Conservation (phyloP, 1,284 basidiomycete genomes). For the Malassezia pachydermatis region DNA sequence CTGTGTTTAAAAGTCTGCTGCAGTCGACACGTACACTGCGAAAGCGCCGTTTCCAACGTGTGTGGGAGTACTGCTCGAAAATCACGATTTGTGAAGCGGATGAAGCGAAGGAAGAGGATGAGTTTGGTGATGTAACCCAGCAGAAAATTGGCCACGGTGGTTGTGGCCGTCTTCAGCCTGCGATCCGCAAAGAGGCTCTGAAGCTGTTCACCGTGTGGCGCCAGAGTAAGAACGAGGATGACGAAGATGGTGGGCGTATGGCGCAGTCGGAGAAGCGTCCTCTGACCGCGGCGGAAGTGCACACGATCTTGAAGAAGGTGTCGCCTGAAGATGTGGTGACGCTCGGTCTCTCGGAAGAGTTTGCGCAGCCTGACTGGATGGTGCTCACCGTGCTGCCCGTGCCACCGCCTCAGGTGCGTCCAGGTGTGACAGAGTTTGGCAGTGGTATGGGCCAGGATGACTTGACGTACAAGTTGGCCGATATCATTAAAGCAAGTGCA, state of each 20-base stretch:
- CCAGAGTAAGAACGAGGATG: slow-evolving; percentile 73
- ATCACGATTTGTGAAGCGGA: slow-evolving; percentile 56
- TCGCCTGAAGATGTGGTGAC: slow-evolving; percentile 77
- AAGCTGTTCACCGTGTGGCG: slow-evolving; percentile 96
- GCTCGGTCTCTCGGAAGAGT: slow-evolving; percentile 86
- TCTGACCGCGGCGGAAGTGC: slow-evolving; percentile 77
- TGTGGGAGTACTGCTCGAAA: slow-evolving; percentile 47
- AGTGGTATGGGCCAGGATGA: slow-evolving; percentile 95
- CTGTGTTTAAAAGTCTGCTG: slow-evolving; percentile 38
- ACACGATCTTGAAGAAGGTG: slow-evolving; percentile 57
- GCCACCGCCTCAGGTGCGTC: slow-evolving; percentile 92
- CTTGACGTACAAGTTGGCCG: slow-evolving; percentile 93
- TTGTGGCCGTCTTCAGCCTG: slow-evolving; percentile 84
- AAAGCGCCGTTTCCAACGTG: slow-evolving; percentile 40
- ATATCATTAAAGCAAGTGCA: slow-evolving; percentile 90
- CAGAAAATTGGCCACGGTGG: slow-evolving; percentile 62
- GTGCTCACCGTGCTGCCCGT: slow-evolving; percentile 95
- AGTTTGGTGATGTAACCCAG: slow-evolving; percentile 51
- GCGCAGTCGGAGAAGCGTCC: slow-evolving; percentile 84
- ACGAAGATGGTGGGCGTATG: slow-evolving; percentile 53
- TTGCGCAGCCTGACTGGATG: slow-evolving; percentile 99
- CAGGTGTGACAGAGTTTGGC: slow-evolving; percentile 92
- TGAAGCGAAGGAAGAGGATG: slow-evolving; percentile 50
- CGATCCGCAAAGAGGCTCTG: slow-evolving; percentile 83
- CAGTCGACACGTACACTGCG: slow-evolving; percentile 35